A percentile compares a stretch with the other conserved stretches of the same genome.
These are phyloP conservation scores for Colletotrichum liriopes DNA, from an alignment of 2,329 filamentous ascomycete species.

Conservation along the genomic window DNA sequence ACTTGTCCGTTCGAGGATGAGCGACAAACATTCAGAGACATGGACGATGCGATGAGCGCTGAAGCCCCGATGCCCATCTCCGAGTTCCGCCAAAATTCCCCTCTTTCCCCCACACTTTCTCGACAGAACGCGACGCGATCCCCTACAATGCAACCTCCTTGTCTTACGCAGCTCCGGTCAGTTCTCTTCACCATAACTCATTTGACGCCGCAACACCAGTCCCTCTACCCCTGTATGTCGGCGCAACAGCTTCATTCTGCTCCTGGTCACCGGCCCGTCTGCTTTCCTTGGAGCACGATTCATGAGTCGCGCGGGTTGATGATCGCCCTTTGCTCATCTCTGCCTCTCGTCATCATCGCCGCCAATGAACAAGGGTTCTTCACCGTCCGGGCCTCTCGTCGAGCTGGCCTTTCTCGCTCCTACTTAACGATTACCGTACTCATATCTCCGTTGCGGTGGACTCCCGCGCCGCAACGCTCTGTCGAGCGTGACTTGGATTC, in stretches of 20 bases:
- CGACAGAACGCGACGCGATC: slow-evolving; percentile 30
- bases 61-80: slow-evolving; percentile 21
- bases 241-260: slow-evolving; percentile 31
- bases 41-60: slow-evolving; percentile 6
- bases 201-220: slow-evolving; percentile 11
- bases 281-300: slow-evolving; percentile 15
- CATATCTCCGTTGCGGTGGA: slow-evolving; percentile 18
- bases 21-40: slow-evolving; percentile 17
- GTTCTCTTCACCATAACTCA: slow-evolving; percentile 13
- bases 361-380: slow-evolving; percentile 6
- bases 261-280: slow-evolving; percentile 12
- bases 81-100: slow-evolving; percentile 27
- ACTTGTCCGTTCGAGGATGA: slow-evolving; percentile 3
- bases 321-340: slow-evolving; percentile 30
- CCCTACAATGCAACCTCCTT: slow-evolving; percentile 28
- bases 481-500: slow-evolving; percentile 29
- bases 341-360: slow-evolving; percentile 16
- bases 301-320: slow-evolving; percentile 27
- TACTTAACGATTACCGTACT: slow-evolving; percentile 12
- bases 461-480: slow-evolving; percentile 32
- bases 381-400: slow-evolving; percentile 8
- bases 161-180: slow-evolving; percentile 29
- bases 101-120: slow-evolving; percentile 37
- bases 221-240: slow-evolving; percentile 19
- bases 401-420: not conserved